Evolutionary conservation across 306 rosid genomes (phyloP).

Genomic region (Sicyos baderoa): DNA sequence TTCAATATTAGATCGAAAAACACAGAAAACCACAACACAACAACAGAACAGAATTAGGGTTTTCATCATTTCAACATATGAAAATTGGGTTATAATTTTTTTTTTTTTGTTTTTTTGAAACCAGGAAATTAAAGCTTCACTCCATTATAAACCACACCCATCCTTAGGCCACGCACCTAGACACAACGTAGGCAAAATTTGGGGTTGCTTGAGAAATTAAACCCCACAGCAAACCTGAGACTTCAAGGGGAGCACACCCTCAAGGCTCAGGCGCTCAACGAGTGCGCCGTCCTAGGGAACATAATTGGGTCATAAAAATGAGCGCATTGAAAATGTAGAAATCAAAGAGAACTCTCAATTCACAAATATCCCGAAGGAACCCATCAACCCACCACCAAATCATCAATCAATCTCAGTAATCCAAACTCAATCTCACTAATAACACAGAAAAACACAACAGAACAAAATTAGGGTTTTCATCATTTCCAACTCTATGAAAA

Average conservation of each 20-base stretch:
- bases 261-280: too few species aligned
- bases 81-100: not conserved
- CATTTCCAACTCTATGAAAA: not conserved
- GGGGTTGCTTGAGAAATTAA: too few species aligned
- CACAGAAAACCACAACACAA: not conserved
- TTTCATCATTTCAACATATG: not conserved
- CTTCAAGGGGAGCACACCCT: too few species aligned
- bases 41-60: not conserved
- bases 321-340: not conserved
- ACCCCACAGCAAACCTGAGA: too few species aligned
- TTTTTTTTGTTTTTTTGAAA: too few species aligned
- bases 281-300: too few species aligned
- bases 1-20: constrained; percentile 9
- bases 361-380: not conserved
- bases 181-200: too few species aligned
- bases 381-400: not conserved
- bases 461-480: not conserved
- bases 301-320: not conserved
- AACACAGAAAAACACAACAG: not conserved
- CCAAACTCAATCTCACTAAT: not conserved
- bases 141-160: too few species aligned
- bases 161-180: too few species aligned
- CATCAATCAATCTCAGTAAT: not conserved
- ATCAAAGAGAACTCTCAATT: not conserved
- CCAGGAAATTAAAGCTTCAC: too few species aligned